Conservation (phyloP, 1,284 basidiomycete genomes). For the Pisolithus thermaeus region DNA sequence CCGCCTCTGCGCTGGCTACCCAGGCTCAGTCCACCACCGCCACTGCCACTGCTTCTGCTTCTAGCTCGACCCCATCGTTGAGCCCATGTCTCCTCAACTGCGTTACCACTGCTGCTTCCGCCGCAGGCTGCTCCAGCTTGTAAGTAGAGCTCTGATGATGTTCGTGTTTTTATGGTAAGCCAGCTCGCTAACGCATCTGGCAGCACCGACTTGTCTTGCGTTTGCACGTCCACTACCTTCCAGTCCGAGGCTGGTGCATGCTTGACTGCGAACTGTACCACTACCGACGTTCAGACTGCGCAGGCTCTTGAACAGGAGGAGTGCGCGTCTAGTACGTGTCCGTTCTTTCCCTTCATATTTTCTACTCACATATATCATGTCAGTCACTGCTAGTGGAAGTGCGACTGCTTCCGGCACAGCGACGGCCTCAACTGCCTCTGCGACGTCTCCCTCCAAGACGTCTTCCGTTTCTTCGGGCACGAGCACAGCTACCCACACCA, state of each 20-base stretch:
- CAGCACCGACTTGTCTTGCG: conserved; percentile 18
- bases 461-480: conserved; percentile 1
- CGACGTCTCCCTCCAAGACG: conserved; percentile 1
- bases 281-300: conserved; percentile 4
- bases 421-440: neutral
- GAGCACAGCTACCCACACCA: conserved; percentile 1
- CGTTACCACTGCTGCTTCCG: neutral
- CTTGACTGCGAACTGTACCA: conserved; percentile 13
- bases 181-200: neutral
- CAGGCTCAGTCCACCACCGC: conserved; percentile 1
- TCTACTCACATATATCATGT: neutral
- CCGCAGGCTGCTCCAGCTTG: conserved; percentile 8
- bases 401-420: neutral
- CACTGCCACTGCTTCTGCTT: conserved; percentile 9
- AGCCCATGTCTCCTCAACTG: conserved; percentile 12
- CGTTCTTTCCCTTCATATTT: neutral
- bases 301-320: neutral
- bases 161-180: neutral
- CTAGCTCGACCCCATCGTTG: neutral
- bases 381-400: neutral
- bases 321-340: neutral
- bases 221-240: conserved; percentile 21
- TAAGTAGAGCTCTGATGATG: conserved; percentile 6
- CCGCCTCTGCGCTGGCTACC: neutral
- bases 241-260: conserved; percentile 12